Base-by-base conservation (phyloP, 176 grass and related monocot species). In the Carex myosuroides region DNA sequence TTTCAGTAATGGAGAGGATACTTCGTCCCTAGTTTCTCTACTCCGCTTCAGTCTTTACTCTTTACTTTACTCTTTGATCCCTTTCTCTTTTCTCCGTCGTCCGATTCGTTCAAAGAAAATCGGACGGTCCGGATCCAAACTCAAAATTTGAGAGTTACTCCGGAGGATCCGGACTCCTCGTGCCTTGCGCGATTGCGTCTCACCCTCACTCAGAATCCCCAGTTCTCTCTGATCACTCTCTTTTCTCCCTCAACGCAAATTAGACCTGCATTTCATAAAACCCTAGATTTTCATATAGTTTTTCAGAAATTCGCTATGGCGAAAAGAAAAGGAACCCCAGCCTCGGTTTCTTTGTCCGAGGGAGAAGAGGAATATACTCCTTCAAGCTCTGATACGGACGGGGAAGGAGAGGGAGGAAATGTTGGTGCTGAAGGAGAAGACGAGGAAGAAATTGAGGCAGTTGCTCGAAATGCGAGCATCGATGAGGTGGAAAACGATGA, bases 401-500 rank as follows among this genome's bases (percentile, higher is more conserved):
- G 55, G 12, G 66, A 50, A 41, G 39, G 13, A 26, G 67, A 48
- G 69, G 21, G 13, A 21, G 50, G 33, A 37, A 42, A 41, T 65
- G 54, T 11, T 12, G 68, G n/a, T n/a, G 83, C 9, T 26, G 83
- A 85, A 14, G 83, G 77, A 37, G 83, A 85, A 8, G 83, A 85
- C 4, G 83, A 85, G 14, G 83, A 76, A 32, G 71, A 77, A 46
- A 85, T 61, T 20, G 69, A 76, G 50, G 83, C 83, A 0, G 83
- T 76, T 10, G 68, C 83, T 22, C 35, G 58, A 48, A 62, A 85
- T 60, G 83, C 67, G 57, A 55, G 55, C 37, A 12, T 24, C 32
- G 83, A 61, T 53, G 83, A 30, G n/a, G 67, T 12, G 13, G 83
- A 73, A 21, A 63, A 85, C 68, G 83, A 85, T 35, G 69, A 22